Base-by-base conservation (phyloP, 2,329 filamentous ascomycete genomes). In the Aureobasidium sp. region DNA sequence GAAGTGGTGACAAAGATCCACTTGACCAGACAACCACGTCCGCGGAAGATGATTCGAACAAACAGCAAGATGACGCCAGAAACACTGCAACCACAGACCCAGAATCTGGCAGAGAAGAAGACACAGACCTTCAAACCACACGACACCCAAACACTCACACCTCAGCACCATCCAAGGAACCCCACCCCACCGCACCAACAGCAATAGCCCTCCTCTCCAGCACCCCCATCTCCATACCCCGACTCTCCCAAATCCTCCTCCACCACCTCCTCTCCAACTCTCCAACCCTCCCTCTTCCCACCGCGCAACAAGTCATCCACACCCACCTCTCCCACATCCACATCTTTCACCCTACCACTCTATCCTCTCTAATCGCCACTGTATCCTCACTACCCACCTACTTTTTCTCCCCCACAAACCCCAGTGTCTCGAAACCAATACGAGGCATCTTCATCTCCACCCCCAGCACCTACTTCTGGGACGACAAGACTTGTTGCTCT, bases 131-230 rank as follows among this genome's bases (percentile, higher is more conserved):
- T 8, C 12, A 45, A 14, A 19, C 17, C 17, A 4, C 19, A 33
- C 11, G 24, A 5, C 11, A 31, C 14, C 39, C 33, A 37, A 24
- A 27, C 15, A 11, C 31, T 8, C 31, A 56, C 37, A 53, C 4
- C 15, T 3, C 15, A 19, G 2, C 24, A 42, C 15, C 37, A 15
- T 12, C 14, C 14, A n/a, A 12, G 5, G 7, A 22, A 48, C 6
- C 14, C 33, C 22, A 22, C 8, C 39, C 40, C 12, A 40, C 37
- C 11, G 22, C 24, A 83, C 19, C 77, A 77, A 54, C 78, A 11
- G 74, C 82, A 7, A 77, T 84, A 12, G 73, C 85, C 7, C 76
- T 84, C 65, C 71, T 86, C 48, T 84, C 87, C 68, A 77, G 79
- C 0, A 79, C 85, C 62, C 74, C 39, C 2, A 6, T 44, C 70